A percentile compares a stretch with the other conserved stretches of the same genome.
Evolutionary conservation across 306 rosid species (phyloP).

Genomic region (Begonia masoniana): DNA sequence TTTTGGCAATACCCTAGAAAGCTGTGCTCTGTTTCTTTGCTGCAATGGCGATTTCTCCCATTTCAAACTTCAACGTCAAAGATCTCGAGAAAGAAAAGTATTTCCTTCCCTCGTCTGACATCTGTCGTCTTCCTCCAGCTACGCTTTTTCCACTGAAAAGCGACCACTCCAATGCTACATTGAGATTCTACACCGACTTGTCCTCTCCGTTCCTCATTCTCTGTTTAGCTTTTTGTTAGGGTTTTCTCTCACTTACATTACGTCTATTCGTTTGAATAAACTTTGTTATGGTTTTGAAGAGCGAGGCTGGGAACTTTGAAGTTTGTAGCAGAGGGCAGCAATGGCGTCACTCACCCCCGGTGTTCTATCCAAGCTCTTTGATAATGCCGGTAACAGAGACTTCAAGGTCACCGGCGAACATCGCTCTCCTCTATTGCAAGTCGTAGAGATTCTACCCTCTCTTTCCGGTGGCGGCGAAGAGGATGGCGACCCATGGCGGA

Average conservation of each 20-base stretch:
- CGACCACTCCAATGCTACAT: constrained; percentile 24
- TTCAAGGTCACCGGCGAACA: constrained; percentile 37
- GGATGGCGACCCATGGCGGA: constrained; percentile 26
- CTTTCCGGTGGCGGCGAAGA: constrained; percentile 19
- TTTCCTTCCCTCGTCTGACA: constrained; percentile 19
- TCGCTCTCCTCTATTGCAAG: constrained; percentile 64
- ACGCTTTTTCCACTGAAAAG: constrained; percentile 6
- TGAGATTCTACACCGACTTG: constrained; percentile 29
- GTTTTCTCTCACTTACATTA: neutral
- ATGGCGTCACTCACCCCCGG: constrained; percentile 82
- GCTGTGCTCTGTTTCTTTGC: constrained; percentile 8
- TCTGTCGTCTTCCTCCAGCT: constrained; percentile 12
- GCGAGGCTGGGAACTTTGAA: neutral
- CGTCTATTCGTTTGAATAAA: neutral
- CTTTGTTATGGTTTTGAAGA: neutral
- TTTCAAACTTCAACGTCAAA: constrained; percentile 3
- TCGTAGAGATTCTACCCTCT: constrained; percentile 52
- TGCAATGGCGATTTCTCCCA: neutral
- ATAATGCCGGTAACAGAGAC: constrained; percentile 30
- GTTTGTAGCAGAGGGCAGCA: neutral
- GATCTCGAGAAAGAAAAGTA: constrained; percentile 13
- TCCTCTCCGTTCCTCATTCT: neutral
- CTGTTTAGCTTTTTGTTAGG: neutral
- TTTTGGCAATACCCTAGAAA: constrained; percentile 12
- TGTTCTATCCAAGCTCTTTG: constrained; percentile 51